These are phyloP conservation scores for Tylopilus rubrobrunneus DNA, from an alignment of 768 basidiomycete genomes.

Conservation along the genomic window DNA sequence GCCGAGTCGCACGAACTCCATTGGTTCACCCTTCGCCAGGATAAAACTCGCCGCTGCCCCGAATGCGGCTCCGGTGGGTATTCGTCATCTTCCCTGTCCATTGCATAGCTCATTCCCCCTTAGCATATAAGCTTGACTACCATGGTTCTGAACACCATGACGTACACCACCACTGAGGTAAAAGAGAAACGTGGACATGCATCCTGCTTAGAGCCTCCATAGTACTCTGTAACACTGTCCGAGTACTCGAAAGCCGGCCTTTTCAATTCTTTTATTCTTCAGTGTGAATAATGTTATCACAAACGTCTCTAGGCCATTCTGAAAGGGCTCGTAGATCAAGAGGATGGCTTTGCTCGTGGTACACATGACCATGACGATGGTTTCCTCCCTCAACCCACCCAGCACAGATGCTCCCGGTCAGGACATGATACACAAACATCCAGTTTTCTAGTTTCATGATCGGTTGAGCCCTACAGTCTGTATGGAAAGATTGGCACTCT, in stretches of 20 bases:
- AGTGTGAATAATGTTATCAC: neutral
- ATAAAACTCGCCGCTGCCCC: slow-evolving; percentile 75
- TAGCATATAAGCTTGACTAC: slow-evolving; percentile 75
- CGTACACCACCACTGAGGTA: slow-evolving; percentile 42
- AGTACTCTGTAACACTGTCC: slow-evolving; percentile 15
- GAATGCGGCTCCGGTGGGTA: slow-evolving; percentile 90
- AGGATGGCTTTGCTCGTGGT: neutral
- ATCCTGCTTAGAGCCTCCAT: slow-evolving; percentile 10
- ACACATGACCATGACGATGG: neutral
- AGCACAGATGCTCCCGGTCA: too few relatives aligned
- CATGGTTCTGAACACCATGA: slow-evolving; percentile 54
- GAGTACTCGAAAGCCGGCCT: slow-evolving; percentile 1
- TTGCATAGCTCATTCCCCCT: slow-evolving; percentile 5
- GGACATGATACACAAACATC: too few relatives aligned
- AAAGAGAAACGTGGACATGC: neutral
- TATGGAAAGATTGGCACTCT: too few relatives aligned
- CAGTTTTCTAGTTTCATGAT: too few relatives aligned
- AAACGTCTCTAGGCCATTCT: neutral
- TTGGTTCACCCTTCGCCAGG: slow-evolving; percentile 71
- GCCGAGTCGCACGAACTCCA: slow-evolving; percentile 92
- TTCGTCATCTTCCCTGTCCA: neutral
- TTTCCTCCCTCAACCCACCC: neutral
- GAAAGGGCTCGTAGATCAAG: neutral
- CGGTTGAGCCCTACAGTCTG: too few relatives aligned
- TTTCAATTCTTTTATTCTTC: neutral